These are phyloP conservation scores for Hymenoscyphus linearis DNA, from an alignment of 2,329 filamentous ascomycete species.

Conservation along the genomic window DNA sequence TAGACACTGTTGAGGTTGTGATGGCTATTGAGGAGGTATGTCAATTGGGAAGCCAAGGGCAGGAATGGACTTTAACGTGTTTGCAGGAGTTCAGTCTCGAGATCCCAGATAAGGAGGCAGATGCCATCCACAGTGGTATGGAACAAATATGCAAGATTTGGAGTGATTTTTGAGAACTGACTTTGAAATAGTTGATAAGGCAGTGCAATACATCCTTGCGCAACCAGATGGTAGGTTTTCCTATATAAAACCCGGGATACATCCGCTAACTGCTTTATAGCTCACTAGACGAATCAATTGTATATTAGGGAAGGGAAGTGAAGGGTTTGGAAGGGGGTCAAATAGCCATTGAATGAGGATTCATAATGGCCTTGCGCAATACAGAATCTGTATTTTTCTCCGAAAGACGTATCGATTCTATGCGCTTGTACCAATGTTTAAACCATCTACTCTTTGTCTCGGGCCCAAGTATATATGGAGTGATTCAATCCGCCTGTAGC, in stretches of 20 bases:
- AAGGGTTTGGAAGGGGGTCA: slow-evolving; percentile 10
- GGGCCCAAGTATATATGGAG: not conserved
- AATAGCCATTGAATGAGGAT: slow-evolving; percentile 18
- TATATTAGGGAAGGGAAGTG: slow-evolving; percentile 24
- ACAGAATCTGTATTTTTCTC: slow-evolving; percentile 25
- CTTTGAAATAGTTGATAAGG: slow-evolving; percentile 59
- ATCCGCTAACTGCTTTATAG: slow-evolving; percentile 20
- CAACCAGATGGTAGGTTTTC: slow-evolving; percentile 64
- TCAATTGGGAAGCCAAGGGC: not conserved
- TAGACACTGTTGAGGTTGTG: slow-evolving; percentile 98
- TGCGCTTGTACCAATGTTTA: slow-evolving; percentile 33
- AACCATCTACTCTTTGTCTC: slow-evolving; percentile 28
- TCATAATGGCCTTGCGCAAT: slow-evolving; percentile 25
- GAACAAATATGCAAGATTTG: slow-evolving; percentile 12
- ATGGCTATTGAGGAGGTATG: slow-evolving; percentile 98
- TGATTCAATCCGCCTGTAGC: not conserved
- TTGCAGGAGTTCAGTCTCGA: slow-evolving; percentile 64
- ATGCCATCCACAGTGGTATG: slow-evolving; percentile 72
- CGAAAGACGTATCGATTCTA: slow-evolving; percentile 26
- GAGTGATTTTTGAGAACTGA: not conserved
- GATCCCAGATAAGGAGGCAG: slow-evolving; percentile 75
- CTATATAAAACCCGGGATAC: not conserved
- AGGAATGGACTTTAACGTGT: slow-evolving; percentile 22
- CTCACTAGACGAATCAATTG: slow-evolving; percentile 29
- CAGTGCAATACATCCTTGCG: slow-evolving; percentile 67